A percentile compares a stretch with the other conserved stretches of the same genome.
Evolutionary conservation across 164 flowering plant genomes (phyloP).

Genomic region (Sextonia rubra): DNA sequence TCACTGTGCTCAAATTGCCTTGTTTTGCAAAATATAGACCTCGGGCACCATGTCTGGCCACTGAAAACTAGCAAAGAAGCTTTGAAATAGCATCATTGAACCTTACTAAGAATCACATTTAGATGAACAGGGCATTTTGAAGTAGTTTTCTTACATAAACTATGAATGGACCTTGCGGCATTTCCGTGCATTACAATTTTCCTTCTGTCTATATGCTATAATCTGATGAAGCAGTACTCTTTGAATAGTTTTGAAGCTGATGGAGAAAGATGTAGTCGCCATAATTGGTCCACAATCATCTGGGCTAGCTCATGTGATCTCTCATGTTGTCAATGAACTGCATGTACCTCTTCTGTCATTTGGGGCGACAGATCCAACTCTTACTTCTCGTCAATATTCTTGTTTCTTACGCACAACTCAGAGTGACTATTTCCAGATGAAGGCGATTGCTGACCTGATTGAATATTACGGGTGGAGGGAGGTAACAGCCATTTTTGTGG

Average conservation of each 20-base stretch:
- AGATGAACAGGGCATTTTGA: too few species aligned
- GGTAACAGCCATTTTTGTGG: slow-evolving; percentile 74
- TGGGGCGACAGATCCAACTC: slow-evolving; percentile 88
- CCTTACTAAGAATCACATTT: too few species aligned
- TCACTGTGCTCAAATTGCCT: too few species aligned
- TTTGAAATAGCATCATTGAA: too few species aligned
- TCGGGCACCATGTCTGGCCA: too few species aligned
- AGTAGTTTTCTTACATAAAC: too few species aligned
- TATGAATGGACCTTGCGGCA: too few species aligned
- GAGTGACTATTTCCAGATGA: slow-evolving; percentile 75
- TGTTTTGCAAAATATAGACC: too few species aligned
- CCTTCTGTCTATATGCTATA: too few species aligned
- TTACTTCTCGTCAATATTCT: slow-evolving; percentile 67
- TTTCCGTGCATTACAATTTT: too few species aligned
- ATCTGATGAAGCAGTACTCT: neutral
- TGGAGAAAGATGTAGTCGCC: slow-evolving; percentile 68
- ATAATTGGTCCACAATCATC: slow-evolving; percentile 90
- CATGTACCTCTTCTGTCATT: slow-evolving; percentile 80
- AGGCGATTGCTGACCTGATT: slow-evolving; percentile 69
- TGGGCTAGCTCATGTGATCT: slow-evolving; percentile 72
- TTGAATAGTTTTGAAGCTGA: slow-evolving; percentile 64
- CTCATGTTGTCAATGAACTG: slow-evolving; percentile 65
- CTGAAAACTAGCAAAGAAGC: too few species aligned
- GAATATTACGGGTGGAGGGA: slow-evolving; percentile 67
- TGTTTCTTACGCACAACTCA: slow-evolving; percentile 74